These are phyloP conservation scores for Phytophthora ramorum DNA, from an alignment of 352 stramenopile species.

Conservation along the genomic window DNA sequence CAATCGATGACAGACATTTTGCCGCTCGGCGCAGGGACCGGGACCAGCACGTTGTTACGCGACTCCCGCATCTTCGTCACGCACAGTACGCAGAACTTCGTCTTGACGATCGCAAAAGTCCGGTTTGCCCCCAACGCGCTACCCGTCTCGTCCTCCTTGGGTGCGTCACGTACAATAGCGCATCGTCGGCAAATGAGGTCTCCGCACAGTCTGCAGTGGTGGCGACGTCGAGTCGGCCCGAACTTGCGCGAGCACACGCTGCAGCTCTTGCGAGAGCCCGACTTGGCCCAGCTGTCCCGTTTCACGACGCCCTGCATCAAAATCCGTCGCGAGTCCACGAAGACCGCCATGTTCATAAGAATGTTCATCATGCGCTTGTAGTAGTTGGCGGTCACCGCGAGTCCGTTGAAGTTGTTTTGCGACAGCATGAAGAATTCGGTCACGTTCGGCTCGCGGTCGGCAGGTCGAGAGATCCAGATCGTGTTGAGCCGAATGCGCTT, in stretches of 20 bases:
- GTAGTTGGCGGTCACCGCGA: conserved; percentile 42
- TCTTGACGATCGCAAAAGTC: conserved; percentile 66
- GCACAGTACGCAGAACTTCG: conserved; percentile 74
- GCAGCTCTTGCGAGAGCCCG: conserved; percentile 54
- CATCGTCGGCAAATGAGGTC: conserved; percentile 83
- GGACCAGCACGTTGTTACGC: conserved; percentile 25
- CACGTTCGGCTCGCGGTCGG: conserved; percentile 35
- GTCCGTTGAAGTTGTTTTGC: conserved; percentile 62
- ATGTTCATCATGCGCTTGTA: conserved; percentile 70
- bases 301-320: conserved; percentile 55
- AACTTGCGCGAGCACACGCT: conserved; percentile 74
- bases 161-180: conserved; percentile 58
- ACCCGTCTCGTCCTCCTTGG: conserved; percentile 33
- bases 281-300: conserved; percentile 58
- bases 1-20: conserved; percentile 36
- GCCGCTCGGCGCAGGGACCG: conserved; percentile 28
- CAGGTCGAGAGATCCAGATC: conserved; percentile 57
- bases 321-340: conserved; percentile 70
- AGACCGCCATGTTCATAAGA: conserved; percentile 64
- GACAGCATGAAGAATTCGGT: conserved; percentile 73
- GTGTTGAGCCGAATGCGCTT: conserved; percentile 63
- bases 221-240: conserved; percentile 61
- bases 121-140: conserved; percentile 28
- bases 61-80: conserved; percentile 65
- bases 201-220: conserved; percentile 83